Evolutionary conservation across 2,329 filamentous ascomycete species (phyloP).

Genomic region (Chaetomium globosum): DNA sequence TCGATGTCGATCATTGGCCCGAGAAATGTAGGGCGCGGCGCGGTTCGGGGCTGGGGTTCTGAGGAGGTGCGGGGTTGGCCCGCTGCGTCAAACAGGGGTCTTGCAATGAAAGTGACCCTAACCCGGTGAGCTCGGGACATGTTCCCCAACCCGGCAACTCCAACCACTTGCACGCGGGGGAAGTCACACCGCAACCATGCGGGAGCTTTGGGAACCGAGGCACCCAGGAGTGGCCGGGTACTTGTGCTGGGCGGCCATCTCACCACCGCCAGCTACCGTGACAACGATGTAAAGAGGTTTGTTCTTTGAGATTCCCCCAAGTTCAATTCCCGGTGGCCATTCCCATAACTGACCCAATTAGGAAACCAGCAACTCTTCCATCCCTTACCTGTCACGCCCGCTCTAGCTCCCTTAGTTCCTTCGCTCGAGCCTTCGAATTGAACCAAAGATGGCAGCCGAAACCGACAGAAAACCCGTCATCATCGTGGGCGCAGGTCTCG

Average conservation of each 20-base stretch:
- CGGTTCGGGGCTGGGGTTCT: too few relatives aligned
- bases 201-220: not conserved
- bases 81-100: too few relatives aligned
- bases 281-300: not conserved
- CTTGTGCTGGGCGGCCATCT: not conserved
- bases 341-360: not conserved
- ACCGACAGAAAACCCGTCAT: slow-evolving; percentile 48
- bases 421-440: not conserved
- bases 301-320: not conserved
- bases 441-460: slow-evolving; percentile 7
- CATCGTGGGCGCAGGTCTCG: slow-evolving; percentile 60
- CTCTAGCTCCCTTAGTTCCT: not conserved
- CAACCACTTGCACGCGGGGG: not conserved
- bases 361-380: not conserved
- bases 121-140: not conserved
- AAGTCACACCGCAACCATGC: not conserved
- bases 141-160: not conserved
- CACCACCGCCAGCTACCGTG: not conserved
- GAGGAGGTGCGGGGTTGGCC: not conserved
- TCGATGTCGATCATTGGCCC: too few relatives aligned
- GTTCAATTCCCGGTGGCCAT: not conserved
- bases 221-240: not conserved
- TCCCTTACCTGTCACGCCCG: not conserved
- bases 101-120: not conserved
- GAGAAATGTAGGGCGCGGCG: too few relatives aligned